Conservation (phyloP, 805 yeast genomes). For the Candida koratica region DNA sequence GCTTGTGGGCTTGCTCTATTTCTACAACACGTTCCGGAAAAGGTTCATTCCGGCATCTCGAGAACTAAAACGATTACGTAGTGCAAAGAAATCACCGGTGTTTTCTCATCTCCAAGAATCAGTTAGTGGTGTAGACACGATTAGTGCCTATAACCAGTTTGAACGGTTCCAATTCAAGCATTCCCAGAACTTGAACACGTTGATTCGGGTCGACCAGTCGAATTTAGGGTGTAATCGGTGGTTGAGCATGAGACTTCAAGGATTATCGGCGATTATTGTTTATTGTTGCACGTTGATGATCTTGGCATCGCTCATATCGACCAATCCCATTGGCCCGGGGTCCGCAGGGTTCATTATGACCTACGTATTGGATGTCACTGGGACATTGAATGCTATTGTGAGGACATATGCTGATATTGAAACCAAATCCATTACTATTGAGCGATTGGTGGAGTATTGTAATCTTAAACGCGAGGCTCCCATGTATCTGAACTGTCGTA, state of each 20-base stretch:
- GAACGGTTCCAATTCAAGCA: conserved; percentile 27
- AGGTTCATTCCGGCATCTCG: conserved; percentile 33
- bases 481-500: conserved; percentile 35
- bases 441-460: conserved; percentile 37
- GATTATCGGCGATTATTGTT: conserved; percentile 32
- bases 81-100: conserved; percentile 30
- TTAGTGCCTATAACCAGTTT: conserved; percentile 28
- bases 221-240: conserved; percentile 29
- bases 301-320: conserved; percentile 22
- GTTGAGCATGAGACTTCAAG: conserved; percentile 36
- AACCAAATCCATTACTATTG: conserved; percentile 31
- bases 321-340: conserved; percentile 26
- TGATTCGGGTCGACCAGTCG: conserved; percentile 21
- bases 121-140: conserved; percentile 34
- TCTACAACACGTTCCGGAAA: conserved; percentile 30
- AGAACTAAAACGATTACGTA: conserved; percentile 30
- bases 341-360: conserved; percentile 38
- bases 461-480: conserved; percentile 42
- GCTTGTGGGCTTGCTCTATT: conserved; percentile 21
- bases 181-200: conserved; percentile 22
- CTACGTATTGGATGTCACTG: conserved; percentile 30
- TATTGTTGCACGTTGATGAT: conserved; percentile 26
- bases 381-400: conserved; percentile 28
- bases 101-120: conserved; percentile 37
- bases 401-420: conserved; percentile 35